Base-by-base conservation (phyloP, 768 basidiomycete genomes). In the Leccinum pellstonianum region DNA sequence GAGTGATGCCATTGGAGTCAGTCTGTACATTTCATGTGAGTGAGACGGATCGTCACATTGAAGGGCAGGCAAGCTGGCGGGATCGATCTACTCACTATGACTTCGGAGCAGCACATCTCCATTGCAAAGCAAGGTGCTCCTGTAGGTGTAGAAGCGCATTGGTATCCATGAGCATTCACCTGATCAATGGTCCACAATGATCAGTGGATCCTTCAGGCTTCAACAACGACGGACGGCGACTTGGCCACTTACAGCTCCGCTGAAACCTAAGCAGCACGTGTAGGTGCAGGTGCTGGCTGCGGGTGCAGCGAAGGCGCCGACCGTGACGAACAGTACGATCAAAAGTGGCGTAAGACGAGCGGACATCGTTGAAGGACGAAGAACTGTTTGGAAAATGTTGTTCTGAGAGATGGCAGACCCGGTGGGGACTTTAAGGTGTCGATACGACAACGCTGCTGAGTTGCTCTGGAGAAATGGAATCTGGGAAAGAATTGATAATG, bases 51-150 rank as follows among this genome's bases (percentile, higher is more conserved):
- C 14, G 31, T 19, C 14, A 54, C 12, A 15, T 38, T 38, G n/a
- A 4, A 43, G 9, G 8, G 15, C 23, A 17, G 14, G 4, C 31
- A 17, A 29, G 9, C 2, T n/a, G 8, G 23, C 23, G 7, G 4
- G 49, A 11, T 10, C n/a, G 5, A 35, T 14, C 29, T 43, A 63
- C 62, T 62, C 31, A 57, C 52, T 7, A 3, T n/a, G 14, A 54
- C 5, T 7, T 4, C 2, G 17, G 49, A 23, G 38, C 61, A 57
- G 29, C 61, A 63, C 11, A 51, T 3, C 23, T 57, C 3, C 7
- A 10, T 31, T 1, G 31, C 31, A 31, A 10, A 31, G 31, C 31
- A 31, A 9, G 5, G 29, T 29, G 29, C 31, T 31, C 35, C 27
- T 27, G 27, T 27, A 27, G 27, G 27, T 27, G 27, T 27, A 50